A percentile compares a stretch with the other conserved stretches of the same genome.
phyloP scores from a whole-genome alignment of 306 rosid genomes.

The Cucumis sativus region DNA sequence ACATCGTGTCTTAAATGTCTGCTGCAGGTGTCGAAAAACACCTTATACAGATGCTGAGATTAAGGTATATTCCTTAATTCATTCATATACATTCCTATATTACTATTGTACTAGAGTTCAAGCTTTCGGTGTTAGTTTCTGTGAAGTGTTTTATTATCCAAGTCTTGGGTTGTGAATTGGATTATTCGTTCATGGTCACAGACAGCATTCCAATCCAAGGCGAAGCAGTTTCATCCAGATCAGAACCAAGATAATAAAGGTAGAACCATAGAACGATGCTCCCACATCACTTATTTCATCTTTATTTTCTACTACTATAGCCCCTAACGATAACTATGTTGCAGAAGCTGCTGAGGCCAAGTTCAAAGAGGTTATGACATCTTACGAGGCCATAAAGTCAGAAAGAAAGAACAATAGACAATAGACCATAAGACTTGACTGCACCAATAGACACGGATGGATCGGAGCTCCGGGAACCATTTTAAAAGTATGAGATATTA shows the following conservation, averaged over 20 bases:
- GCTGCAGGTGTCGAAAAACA: slow-evolving; percentile 56
- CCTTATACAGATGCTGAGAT: slow-evolving; percentile 88
- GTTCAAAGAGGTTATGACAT: slow-evolving; percentile 86
- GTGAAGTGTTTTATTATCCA: neutral
- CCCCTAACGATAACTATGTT: slow-evolving; percentile 2
- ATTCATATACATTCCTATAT: neutral
- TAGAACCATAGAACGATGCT: slow-evolving; percentile 5
- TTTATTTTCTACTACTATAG: neutral
- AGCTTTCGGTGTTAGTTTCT: neutral
- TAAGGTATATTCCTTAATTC: slow-evolving; percentile 34
- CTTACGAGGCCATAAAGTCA: slow-evolving; percentile 84
- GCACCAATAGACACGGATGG: no score
- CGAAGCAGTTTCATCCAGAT: slow-evolving; percentile 91
- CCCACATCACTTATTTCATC: neutral
- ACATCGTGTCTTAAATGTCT: neutral
- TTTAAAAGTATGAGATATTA: neutral
- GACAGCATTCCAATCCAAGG: slow-evolving; percentile 88
- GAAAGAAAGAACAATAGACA: slow-evolving; percentile 34
- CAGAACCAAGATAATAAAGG: slow-evolving; percentile 89
- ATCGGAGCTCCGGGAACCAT: neutral
- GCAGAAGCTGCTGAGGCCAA: slow-evolving; percentile 88
- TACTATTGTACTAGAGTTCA: neutral
- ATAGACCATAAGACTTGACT: slow-evolving; percentile 12
- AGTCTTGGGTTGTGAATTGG: neutral
- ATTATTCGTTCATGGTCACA: slow-evolving; percentile 16